Evolutionary conservation across 345 rosid species (phyloP), one percentile per base, ranked within the genome.

Genomic region (Sapria himalayana): DNA sequence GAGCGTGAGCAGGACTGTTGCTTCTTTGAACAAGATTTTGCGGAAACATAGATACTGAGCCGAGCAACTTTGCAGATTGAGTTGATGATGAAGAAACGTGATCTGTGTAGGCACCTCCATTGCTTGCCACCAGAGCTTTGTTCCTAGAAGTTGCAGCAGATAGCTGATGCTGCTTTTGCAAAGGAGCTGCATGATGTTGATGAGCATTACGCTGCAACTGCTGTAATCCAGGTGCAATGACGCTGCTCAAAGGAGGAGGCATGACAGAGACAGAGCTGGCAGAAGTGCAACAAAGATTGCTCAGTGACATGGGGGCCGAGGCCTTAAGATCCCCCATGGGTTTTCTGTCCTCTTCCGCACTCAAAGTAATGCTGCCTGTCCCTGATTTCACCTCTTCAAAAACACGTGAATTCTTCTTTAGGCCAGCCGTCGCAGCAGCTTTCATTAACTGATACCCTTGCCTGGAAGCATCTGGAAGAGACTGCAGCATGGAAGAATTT

Each of bases 401-500:
- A 45, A 59, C 49, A 45, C 70, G 70, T 46, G 56, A 70, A 60
- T 56, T 80, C 71, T 74, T 79, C 62, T 77, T 77, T 54, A 73
- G 92, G 50, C 76, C 91, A 3, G 71, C 72, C 34, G 62, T 72
- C 4, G 59, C 76, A 41, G 78, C 65, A 39, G 74, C 71, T 3
- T 73, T 70, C 70, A 73, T 57, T 31, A 74, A 43, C 25, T 69
- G 77, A 63, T 62, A 71, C 38, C 59, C 52, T 23, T 79, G 85
- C 70, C 85, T 71, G 2, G 76, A 45, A 35, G 70, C 70, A 57
- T 82, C 95, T 0, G 95, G 85, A 3, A 67, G 55, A 56, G 54
- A 69, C 49, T 91, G 95, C 39, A 84, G 66, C 53, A 77, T 45
- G 40, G 93, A 57, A 43, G 78, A 92, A 63, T 64, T 80, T n/a